Base-by-base conservation (phyloP, 805 yeast species). In the Cyberlindnera euphorbiiphila region DNA sequence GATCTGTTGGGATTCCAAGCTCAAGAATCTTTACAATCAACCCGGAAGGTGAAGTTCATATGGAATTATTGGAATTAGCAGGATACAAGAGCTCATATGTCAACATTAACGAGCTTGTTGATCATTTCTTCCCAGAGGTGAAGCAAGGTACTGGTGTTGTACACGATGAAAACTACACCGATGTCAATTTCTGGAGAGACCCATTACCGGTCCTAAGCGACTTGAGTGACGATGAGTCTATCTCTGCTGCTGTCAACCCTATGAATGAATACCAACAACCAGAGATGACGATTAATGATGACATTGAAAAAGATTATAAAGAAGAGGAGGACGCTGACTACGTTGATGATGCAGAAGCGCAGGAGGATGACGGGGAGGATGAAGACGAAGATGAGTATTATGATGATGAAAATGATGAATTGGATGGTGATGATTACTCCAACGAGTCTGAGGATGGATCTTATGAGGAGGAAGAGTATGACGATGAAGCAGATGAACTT, bases 121-220 rank as follows among this genome's bases (percentile, higher is more conserved):
- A 93, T 61, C 98, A 93, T 60, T 89, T 89, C 60, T 93, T 93
- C 71, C 98, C 98, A 8, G 96, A 97, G 0, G 83, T 78, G 30
- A 29, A 13, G n/a, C n/a, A n/a, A 5, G 19, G 23, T 11, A 16
- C 27, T 7, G 41, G 40, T 4, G 25, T 29, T 19, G 60, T 59
- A 27, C 59, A 57, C 32, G 64, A 64, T 39, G 53, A 60, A 42
- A 76, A 74, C 45, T 93, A 68, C 58, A 85, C 86, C 7, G 98
- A 93, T 61, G 85, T 85, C 29, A 89, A 85, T 55, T 93, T 74
- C 59, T 93, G 98, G 98, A 68, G 95, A 46, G 91, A 81, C 36
- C 94, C 96, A 1, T 52, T 89, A 18, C 63, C 72, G 4, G 78
- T 78, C 43, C 52, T 83, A 17, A 74, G 75, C 41, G 85, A 79